Conservation (phyloP, 768 basidiomycete species). For the Termitomyces titanicus region DNA sequence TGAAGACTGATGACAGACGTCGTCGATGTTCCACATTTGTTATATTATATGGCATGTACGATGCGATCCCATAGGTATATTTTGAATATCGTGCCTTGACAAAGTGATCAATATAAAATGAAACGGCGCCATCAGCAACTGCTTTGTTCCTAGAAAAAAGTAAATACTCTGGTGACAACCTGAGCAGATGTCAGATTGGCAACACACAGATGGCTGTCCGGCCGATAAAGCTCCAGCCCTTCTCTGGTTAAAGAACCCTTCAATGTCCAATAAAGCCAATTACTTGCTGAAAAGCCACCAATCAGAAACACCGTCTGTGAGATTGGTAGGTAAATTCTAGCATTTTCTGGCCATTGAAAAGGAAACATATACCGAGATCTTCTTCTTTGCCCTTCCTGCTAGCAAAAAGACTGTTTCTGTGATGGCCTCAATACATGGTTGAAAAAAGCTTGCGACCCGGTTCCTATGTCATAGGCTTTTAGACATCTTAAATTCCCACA, state of each 20-base stretch:
- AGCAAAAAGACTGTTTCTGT: slow-evolving; percentile 6
- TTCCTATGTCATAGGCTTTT: neutral
- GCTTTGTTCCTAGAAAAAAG: slow-evolving; percentile 36
- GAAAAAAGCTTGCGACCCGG: slow-evolving; percentile 15
- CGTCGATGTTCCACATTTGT: slow-evolving; percentile 15
- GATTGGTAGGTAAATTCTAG: neutral
- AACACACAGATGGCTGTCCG: slow-evolving; percentile 17
- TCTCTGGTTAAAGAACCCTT: slow-evolving; percentile 15
- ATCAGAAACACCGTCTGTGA: slow-evolving; percentile 36
- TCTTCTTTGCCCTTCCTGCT: neutral
- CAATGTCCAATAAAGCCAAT: slow-evolving; percentile 36
- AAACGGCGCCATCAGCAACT: slow-evolving; percentile 38
- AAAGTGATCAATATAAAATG: slow-evolving; percentile 38
- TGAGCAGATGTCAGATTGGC: neutral
- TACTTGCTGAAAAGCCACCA: slow-evolving; percentile 42
- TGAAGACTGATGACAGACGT: neutral
- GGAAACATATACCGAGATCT: slow-evolving; percentile 15
- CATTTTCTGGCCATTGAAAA: neutral
- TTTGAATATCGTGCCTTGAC: slow-evolving; percentile 36
- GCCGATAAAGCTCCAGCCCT: slow-evolving; percentile 17
- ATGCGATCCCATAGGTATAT: slow-evolving; percentile 31
- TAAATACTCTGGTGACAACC: neutral
- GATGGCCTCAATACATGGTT: slow-evolving; percentile 17
- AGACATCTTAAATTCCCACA: neutral
- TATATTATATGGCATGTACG: slow-evolving; percentile 7